Conservation (phyloP, 148 eudicot genomes). For the Spergularia marina region DNA sequence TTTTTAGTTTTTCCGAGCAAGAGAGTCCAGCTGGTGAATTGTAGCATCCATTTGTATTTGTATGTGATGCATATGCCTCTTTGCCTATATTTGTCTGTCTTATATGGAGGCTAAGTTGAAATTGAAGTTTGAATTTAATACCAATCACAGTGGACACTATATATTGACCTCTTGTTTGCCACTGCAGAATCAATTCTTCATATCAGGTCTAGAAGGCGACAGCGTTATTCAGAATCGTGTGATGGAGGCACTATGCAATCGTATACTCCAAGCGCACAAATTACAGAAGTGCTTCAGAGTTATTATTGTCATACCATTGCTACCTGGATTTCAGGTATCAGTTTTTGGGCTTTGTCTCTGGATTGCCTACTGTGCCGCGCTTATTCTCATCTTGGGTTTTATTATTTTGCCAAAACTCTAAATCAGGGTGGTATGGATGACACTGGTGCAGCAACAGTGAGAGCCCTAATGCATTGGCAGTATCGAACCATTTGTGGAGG, state of each 20-base stretch:
- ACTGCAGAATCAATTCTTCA: slow-evolving; percentile 94
- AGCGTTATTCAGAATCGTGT: slow-evolving; percentile 73
- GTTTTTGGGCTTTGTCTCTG: slow-evolving; percentile 3
- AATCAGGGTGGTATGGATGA: slow-evolving; percentile 96
- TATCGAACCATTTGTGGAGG: slow-evolving; percentile 96
- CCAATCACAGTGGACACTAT: slow-evolving; percentile 22
- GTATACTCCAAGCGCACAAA: slow-evolving; percentile 71
- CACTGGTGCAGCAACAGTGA: slow-evolving; percentile 96
- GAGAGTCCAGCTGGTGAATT: not conserved
- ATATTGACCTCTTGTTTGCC: slow-evolving; percentile 14
- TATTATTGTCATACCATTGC: slow-evolving; percentile 80
- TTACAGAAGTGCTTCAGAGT: slow-evolving; percentile 83
- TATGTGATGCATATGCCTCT: slow-evolving; percentile 8
- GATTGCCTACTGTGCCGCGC: not conserved
- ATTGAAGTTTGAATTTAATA: slow-evolving; percentile 6
- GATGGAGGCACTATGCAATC: slow-evolving; percentile 68
- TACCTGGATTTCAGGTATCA: slow-evolving; percentile 96
- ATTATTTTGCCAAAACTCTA: slow-evolving; percentile 18
- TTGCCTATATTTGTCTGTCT: not conserved
- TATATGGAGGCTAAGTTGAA: not conserved
- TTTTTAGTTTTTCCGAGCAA: not conserved
- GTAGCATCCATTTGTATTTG: not conserved
- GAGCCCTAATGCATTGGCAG: slow-evolving; percentile 98
- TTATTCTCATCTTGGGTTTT: slow-evolving; percentile 19
- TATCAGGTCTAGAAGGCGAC: slow-evolving; percentile 93